A percentile compares a stretch with the other conserved stretches of the same genome.
Conservation (phyloP, 352 stramenopile species). For the Pythium monospermum region DNA sequence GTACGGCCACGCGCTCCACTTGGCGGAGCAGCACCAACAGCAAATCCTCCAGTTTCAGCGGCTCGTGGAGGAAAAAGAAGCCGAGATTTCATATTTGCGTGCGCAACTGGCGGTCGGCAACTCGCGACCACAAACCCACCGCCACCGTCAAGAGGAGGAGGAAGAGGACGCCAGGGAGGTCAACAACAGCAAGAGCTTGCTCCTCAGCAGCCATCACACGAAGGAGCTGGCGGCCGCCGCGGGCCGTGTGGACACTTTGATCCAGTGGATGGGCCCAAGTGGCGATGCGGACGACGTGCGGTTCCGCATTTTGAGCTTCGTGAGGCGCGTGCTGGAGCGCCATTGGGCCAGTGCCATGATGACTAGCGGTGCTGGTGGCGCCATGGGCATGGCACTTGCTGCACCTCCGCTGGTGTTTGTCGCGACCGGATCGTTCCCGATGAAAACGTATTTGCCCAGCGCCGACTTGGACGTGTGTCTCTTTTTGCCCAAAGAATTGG, state of each 20-base stretch:
- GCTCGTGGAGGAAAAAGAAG: slow-evolving; percentile 59
- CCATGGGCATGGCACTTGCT: slow-evolving; percentile 27
- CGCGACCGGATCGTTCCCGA: slow-evolving; percentile 81
- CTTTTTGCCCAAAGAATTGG: slow-evolving; percentile 71
- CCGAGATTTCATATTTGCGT: slow-evolving; percentile 50
- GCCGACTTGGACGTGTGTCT: slow-evolving; percentile 84
- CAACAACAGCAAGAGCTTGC: too few relatives aligned
- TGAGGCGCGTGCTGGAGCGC: slow-evolving; percentile 53
- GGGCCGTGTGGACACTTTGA: slow-evolving; percentile 31
- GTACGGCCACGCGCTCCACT: slow-evolving; percentile 62
- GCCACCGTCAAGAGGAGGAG: background rate
- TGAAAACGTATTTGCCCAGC: slow-evolving; percentile 88
- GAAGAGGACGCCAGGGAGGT: too few relatives aligned
- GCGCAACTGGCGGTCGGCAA: background rate
- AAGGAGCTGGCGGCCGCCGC: slow-evolving; percentile 19
- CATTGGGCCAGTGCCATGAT: slow-evolving; percentile 25
- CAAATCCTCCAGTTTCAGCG: slow-evolving; percentile 51
- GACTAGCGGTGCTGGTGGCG: too few relatives aligned
- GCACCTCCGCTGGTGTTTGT: slow-evolving; percentile 51
- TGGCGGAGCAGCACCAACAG: slow-evolving; percentile 62
- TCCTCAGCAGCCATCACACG: slow-evolving; percentile 5
- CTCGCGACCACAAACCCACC: too few relatives aligned
- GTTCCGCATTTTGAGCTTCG: slow-evolving; percentile 57
- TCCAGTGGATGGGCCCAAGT: slow-evolving; percentile 65
- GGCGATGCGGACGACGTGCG: slow-evolving; percentile 57